Conservation (phyloP, 306 rosid species). For the Lupinus albus region DNA sequence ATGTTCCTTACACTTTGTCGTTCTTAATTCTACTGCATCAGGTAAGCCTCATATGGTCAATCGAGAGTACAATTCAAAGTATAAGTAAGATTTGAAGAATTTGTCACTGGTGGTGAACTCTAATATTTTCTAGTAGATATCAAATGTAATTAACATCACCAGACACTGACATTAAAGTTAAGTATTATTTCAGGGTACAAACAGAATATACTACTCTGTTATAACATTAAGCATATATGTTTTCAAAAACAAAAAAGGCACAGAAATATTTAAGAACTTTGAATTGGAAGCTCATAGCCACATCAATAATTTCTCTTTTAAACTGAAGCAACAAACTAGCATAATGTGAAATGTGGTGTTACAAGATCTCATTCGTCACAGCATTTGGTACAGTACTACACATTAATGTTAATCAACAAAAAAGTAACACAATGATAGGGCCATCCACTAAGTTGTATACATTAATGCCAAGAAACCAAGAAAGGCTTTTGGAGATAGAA, state of each 20-base stretch:
- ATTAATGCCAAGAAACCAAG: constrained; percentile 27
- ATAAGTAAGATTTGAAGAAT: constrained; percentile 10
- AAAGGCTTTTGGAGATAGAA: constrained; percentile 34
- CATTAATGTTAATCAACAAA: constrained; percentile 15
- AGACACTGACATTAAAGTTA: neutral
- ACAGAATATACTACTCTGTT: constrained; percentile 9
- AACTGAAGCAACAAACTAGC: constrained; percentile 26
- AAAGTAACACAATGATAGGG: neutral
- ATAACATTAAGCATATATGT: constrained; percentile 30
- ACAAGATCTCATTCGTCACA: constrained; percentile 18
- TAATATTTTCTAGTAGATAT: constrained; percentile 9
- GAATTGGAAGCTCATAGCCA: constrained; percentile 12
- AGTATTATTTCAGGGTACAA: neutral
- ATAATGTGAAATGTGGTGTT: constrained; percentile 21
- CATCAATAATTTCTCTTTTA: constrained; percentile 2
- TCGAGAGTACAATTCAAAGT: constrained; percentile 13
- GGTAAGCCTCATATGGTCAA: constrained; percentile 8
- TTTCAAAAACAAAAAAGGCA: constrained; percentile 21
- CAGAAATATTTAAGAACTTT: neutral
- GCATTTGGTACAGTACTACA: neutral
- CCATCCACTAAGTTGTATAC: constrained; percentile 7
- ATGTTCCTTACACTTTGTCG: constrained; percentile 21
- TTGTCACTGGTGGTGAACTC: neutral
- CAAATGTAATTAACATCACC: neutral
- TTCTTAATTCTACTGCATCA: constrained; percentile 24